These are phyloP conservation scores for Smittium mucronatum DNA, from an alignment of 371 early-diverging fungal genomes.

Conservation along the genomic window DNA sequence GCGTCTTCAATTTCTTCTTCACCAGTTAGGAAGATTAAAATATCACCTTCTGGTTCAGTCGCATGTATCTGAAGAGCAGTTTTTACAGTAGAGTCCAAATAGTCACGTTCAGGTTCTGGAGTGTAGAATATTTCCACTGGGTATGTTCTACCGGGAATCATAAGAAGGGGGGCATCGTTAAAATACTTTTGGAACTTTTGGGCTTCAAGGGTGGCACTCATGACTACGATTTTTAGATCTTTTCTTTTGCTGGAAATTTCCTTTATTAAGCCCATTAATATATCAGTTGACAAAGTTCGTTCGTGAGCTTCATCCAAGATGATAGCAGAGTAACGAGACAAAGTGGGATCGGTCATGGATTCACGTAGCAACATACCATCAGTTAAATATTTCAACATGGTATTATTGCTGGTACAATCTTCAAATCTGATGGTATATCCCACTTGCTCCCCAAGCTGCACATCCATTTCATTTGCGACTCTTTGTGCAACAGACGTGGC, in stretches of 20 bases:
- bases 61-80: slow-evolving; percentile 76
- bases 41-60: slow-evolving; percentile 73
- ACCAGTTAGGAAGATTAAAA: slow-evolving; percentile 83
- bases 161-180: slow-evolving; percentile 50
- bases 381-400: slow-evolving; percentile 89
- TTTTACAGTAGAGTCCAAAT: slow-evolving; percentile 72
- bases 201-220: slow-evolving; percentile 87
- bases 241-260: slow-evolving; percentile 49
- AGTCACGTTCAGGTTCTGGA: slow-evolving; percentile 74
- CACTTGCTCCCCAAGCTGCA: slow-evolving; percentile 75
- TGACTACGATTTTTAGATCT: slow-evolving; percentile 72
- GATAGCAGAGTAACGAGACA: slow-evolving; percentile 76
- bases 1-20: slow-evolving; percentile 91
- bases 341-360: slow-evolving; percentile 84
- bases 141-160: slow-evolving; percentile 77
- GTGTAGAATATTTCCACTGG: slow-evolving; percentile 85
- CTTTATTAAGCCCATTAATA: slow-evolving; percentile 90
- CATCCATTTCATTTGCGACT: slow-evolving; percentile 91
- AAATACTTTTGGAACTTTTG: slow-evolving; percentile 81
- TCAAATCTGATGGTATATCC: slow-evolving; percentile 97
- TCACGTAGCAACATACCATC: slow-evolving; percentile 98
- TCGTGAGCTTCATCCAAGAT: slow-evolving; percentile 99
- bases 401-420: slow-evolving; percentile 67
- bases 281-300: slow-evolving; percentile 87
- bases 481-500: slow-evolving; percentile 96